phyloP scores from a whole-genome alignment of 805 yeast species.

The Scheffersomyces spartinae region DNA sequence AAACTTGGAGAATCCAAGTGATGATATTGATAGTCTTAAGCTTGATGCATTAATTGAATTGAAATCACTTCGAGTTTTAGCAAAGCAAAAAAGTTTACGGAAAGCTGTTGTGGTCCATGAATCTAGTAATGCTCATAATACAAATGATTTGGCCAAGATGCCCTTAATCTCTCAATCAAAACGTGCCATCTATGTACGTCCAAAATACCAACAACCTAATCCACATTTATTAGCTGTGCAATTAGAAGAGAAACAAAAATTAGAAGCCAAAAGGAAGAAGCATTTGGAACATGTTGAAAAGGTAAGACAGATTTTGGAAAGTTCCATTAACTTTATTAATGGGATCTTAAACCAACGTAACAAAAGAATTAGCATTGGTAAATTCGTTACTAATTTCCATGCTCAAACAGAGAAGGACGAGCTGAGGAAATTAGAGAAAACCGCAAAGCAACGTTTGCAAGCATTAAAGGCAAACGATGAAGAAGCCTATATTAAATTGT shows the following conservation, averaged over 20 bases:
- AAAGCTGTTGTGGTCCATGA: constrained; percentile 43
- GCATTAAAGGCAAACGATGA: constrained; percentile 83
- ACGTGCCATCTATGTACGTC: constrained; percentile 55
- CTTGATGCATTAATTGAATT: constrained; percentile 59
- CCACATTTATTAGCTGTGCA: constrained; percentile 70
- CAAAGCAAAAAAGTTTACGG: constrained; percentile 62
- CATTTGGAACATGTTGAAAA: constrained; percentile 41
- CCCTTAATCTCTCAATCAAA: constrained; percentile 56
- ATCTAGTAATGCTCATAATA: constrained; percentile 46
- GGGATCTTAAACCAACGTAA: constrained; percentile 10
- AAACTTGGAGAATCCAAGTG: constrained; percentile 16
- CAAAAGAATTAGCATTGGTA: constrained; percentile 17
- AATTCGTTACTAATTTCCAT: constrained; percentile 37
- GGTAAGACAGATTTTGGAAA: constrained; percentile 22
- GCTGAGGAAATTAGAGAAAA: constrained; percentile 60
- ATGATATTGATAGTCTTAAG: constrained; percentile 42
- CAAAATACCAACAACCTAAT: constrained; percentile 59
- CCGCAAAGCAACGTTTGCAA: constrained; percentile 80
- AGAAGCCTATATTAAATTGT: constrained; percentile 72
- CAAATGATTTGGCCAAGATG: constrained; percentile 37
- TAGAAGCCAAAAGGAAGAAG: constrained; percentile 38
- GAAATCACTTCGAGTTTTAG: constrained; percentile 51
- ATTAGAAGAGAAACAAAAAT: constrained; percentile 57
- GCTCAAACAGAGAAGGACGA: constrained; percentile 60
- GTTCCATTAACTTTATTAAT: constrained; percentile 13